phyloP scores from a whole-genome alignment of 495 filamentous ascomycete species.

The Hypoxylon trugodes region DNA sequence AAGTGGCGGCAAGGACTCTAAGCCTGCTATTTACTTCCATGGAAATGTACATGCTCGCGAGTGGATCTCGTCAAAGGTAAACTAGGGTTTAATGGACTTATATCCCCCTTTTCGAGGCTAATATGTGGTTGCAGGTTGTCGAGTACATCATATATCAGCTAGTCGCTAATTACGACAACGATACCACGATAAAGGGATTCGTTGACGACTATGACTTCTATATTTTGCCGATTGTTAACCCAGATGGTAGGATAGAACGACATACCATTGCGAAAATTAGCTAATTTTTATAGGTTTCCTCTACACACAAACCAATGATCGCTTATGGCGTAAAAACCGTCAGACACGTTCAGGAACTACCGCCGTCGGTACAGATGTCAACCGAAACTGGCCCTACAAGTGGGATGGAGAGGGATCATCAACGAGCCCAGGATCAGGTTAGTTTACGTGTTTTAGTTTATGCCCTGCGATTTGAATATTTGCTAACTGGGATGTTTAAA shows the following conservation, averaged over 20 bases:
- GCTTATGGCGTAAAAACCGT: conserved; percentile 75
- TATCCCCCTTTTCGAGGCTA: not conserved
- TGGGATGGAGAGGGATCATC: conserved; percentile 44
- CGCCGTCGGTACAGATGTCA: conserved; percentile 68
- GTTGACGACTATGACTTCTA: conserved; percentile 71
- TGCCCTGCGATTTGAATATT: not conserved
- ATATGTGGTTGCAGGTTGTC: conserved; percentile 43
- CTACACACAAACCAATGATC: conserved; percentile 65
- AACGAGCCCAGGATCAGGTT: conserved; percentile 43
- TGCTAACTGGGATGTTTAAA: conserved; percentile 8
- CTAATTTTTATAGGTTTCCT: conserved; percentile 56
- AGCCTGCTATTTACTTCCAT: conserved; percentile 67
- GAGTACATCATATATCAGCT: conserved; percentile 67
- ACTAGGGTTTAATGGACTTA: not conserved
- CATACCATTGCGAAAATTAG: not conserved
- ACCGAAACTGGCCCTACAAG: conserved; percentile 68
- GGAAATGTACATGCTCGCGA: conserved; percentile 71
- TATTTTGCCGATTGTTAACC: conserved; percentile 70
- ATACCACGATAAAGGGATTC: conserved; percentile 54
- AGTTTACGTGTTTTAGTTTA: conserved; percentile 10
- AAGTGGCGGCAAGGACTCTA: conserved; percentile 59
- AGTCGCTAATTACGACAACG: conserved; percentile 56
- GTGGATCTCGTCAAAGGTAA: conserved; percentile 66
- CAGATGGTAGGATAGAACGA: conserved; percentile 56
- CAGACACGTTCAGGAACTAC: conserved; percentile 53